Base-by-base conservation (phyloP, 805 yeast genomes). In the Tetrapisispora nanseiensis region DNA sequence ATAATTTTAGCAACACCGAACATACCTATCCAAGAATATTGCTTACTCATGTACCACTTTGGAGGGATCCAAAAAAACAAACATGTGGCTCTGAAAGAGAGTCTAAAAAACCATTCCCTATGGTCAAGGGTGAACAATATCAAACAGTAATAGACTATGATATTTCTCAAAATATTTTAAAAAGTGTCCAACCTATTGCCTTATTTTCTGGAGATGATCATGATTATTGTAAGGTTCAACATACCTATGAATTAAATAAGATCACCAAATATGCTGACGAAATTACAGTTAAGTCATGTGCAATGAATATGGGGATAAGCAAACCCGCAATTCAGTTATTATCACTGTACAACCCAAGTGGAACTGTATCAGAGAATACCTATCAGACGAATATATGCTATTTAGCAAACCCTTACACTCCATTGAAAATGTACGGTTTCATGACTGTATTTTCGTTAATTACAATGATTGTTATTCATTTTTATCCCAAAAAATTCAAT, bases 151-250 rank as follows among this genome's bases (percentile, higher is more conserved):
- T 92, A 9, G 82, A 79, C 39, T 66, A 73, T 24, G 73, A 71
- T 2, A 54, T 82, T 4, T 68, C 90, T 0, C 70, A 75, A 32
- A 71, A 75, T 18, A 69, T 92, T 5, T 62, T 92, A 35, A 52
- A 68, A 6, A 66, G 62, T 9, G 59, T 90, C 1, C 63, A 72
- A 36, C 99, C 99, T 0, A 68, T 68, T 13, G 61, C 80, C 10
- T 70, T 84, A 4, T 85, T 87, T 55, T 78, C 94, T 6, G 99
- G 98, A 1, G 99, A 92, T 60, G 98, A 92, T 59, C 99, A 92
- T 65, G 98, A 92, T 60, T 87, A 86, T 52, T 92, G 99, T 60
- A 86, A 83, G 49, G 72, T 82, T 24, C 63, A 65, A 18, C 97
- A 90, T 57, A 31, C 49, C 10, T 56, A 65, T 45, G 48, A 48